Base-by-base conservation (phyloP, 805 yeast genomes). In the Starmerella khaoyaiensis region DNA sequence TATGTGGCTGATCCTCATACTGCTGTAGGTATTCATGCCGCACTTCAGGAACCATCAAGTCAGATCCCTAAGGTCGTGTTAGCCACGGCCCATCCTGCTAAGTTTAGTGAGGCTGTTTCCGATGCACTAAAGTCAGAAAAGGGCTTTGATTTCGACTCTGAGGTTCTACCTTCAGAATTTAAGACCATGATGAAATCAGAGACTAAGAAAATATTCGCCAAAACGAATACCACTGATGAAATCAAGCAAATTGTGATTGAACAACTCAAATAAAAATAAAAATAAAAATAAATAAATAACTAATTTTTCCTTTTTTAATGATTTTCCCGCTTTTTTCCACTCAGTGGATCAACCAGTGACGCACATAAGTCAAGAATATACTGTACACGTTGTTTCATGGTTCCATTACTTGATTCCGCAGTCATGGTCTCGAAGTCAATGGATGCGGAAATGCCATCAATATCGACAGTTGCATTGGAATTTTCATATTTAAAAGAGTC, bases 41-140 rank as follows among this genome's bases (percentile, higher is more conserved):
- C 90, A 28, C 68, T 77, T 48, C 68, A 76, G 48, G 67, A 71
- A 53, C 41, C 58, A 17, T 55, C 63, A 21, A 33, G 31, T 31
- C 16, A 20, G 18, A 24, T 27, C 30, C 64, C 71, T 39, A 69
- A 68, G 48, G 68, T 90, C 31, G 79, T 94, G 4, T 71, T 90
- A 41, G 79, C 96, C 9, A 90, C 99, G 33, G 99, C 99, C 7
- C 99, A 90, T 58, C 99, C 99, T 29, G 99, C 98, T 43, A 90
- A 90, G 63, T 90, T 90, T 55, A 81, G 94, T 19, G 96, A 83
- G 46, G 98, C 94, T 35, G 99, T 90, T 19, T 78, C 86, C 59
- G 63, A 70, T 50, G 83, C 97, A 3, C 67, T 90, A 47, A 56
- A 61, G 31, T 68, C 67, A 1, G 68, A 74, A 44, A 71, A 68